Base-by-base conservation (phyloP, 441 rosid genomes). In the Iberis amara region DNA sequence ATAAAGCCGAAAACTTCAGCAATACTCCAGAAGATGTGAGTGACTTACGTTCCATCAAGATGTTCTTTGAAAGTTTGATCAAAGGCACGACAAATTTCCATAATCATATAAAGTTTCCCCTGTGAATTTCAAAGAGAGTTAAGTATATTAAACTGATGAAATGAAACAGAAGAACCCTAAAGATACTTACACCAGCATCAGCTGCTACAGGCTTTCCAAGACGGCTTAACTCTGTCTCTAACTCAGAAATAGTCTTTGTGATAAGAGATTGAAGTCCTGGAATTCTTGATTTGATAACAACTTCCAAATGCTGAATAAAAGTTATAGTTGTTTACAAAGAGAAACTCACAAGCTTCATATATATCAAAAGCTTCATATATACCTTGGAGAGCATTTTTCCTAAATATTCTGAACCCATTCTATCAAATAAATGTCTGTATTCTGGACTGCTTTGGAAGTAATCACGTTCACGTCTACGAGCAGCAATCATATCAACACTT, bases 401-500 rank as follows among this genome's bases (percentile, higher is more conserved):
- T 47, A 89, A 62, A 76, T 86, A 74, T 68, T 86, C 97, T 44
- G 95, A 86, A 39, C 94, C 95, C 97, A 89, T 89, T 76, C 95
- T 74, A 8, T 59, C 60, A 61, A 81, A 64, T 37, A 86, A 77
- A 73, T 86, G 94, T 45, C 82, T 64, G 48, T 89, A 89, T 59
- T 86, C 95, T 2, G 69, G 68, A 56, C 61, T 71, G 63, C 13
- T 75, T 46, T 78, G 59, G 56, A 89, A 89, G 55, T 86, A 82
- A 18, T 89, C 97, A 46, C 72, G 72, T 74, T 89, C 97, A 68
- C 81, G 82, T 27, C 75, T 87, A 50, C 97, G 90, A 59, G 97
- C 97, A 73, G 97, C 97, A 44, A 89, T 89, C 95, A 89, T 86
- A 66, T 89, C 97, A 52, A 86, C 95, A 39, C 90, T 89, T 72